Base-by-base conservation (phyloP, 805 yeast genomes). In the Candida glaebosa region DNA sequence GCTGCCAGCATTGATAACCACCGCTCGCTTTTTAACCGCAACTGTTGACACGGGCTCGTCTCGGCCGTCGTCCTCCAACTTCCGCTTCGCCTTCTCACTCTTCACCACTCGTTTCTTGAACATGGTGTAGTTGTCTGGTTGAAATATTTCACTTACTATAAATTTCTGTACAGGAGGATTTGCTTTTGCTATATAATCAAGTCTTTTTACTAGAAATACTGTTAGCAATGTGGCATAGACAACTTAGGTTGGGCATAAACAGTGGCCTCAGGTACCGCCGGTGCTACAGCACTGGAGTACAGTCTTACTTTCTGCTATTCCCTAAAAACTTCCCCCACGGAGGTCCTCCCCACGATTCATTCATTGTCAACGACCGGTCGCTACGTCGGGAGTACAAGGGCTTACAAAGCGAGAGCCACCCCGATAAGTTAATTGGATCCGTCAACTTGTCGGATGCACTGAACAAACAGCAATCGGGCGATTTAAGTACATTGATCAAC, bases 361-460 rank as follows among this genome's bases (percentile, higher is more conserved):
- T 88, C 63, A 53, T 58, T 1, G 61, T 88, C 4, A 81, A 87
- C 53, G 52, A 68, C 10, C 65, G 71, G 37, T 53, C 63, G 14
- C 70, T 91, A 37, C 75, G 95, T 39, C 75, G 79, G 43, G 98
- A 93, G 58, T 91, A 81, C 58, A 66, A 96, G 31, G 48, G 54
- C 6, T 65, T 89, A 22, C 98, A 91, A 60, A 76, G 84, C 28
- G 69, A 73, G 44, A 72, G 76, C 37, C 99, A 91, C 57, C 99
- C 99, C 0, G 99, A 91, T 64, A 69, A 71, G 45, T 65, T 65
- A 15, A 54, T 54, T 25, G 65, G 65, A 1, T 50, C 61, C 1
- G 34, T 54, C 1, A 45, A 56, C 34, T 48, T 48, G 48, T 44
- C 25, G 42, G 44, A 43, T 5, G 34, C 40, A 12, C 46, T 35